phyloP scores from a whole-genome alignment of 139 green algal genomes.

The Chlorella ohadii region DNA sequence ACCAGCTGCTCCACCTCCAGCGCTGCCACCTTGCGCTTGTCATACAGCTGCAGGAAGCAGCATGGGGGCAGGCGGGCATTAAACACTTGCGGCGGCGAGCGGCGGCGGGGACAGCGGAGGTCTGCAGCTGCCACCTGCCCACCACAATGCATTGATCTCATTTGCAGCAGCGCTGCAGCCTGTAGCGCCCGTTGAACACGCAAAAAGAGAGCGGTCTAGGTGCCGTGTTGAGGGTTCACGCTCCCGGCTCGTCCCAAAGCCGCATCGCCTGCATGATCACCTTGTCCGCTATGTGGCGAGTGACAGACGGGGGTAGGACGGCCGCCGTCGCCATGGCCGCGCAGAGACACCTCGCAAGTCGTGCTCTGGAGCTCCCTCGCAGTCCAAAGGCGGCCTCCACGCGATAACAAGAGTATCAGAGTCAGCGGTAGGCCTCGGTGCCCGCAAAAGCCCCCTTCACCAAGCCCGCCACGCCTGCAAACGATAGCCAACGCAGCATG shows the following conservation, averaged over 20 bases:
- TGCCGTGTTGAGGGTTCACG: no score
- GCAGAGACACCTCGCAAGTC: neutral
- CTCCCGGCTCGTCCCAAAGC: neutral
- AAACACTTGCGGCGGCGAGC: neutral
- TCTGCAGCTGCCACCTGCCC: neutral
- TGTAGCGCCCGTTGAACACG: no score
- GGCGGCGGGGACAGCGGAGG: neutral
- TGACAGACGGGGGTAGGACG: neutral
- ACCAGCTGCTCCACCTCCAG: conserved; percentile 75
- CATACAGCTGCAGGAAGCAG: conserved; percentile 83
- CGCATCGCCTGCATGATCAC: neutral
- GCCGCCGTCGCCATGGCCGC: neutral
- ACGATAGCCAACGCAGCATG: no score
- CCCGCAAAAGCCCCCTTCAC: no score
- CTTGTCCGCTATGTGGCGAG: conserved; percentile 26
- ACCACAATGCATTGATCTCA: neutral
- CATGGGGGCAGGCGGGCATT: neutral
- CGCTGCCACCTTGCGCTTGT: conserved; percentile 88
- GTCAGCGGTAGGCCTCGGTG: no score
- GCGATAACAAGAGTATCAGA: no score
- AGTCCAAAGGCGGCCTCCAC: no score
- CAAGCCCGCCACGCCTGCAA: no score
- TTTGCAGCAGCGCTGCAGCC: no score
- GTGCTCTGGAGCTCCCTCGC: no score
- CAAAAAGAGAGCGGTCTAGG: no score